phyloP scores from a whole-genome alignment of 352 stramenopile genomes.

The Globisporangium paroecandrum region DNA sequence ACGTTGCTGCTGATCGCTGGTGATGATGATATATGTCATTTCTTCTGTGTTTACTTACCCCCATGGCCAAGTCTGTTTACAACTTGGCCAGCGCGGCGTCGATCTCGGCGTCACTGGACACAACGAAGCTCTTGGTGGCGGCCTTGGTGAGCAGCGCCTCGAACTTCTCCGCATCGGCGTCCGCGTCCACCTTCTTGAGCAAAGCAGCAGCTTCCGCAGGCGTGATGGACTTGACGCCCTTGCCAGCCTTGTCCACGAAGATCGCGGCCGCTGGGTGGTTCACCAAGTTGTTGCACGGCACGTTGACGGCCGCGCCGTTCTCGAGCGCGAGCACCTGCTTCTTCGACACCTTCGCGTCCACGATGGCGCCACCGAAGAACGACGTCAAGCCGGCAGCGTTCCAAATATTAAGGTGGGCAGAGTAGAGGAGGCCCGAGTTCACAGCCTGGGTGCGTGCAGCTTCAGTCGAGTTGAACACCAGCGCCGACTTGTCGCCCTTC shows the following conservation, averaged over 20 bases:
- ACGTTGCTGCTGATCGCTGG: not conserved
- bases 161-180: constrained; percentile 57
- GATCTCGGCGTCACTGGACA: constrained; percentile 58
- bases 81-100: constrained; percentile 55
- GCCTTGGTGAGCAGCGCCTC: constrained; percentile 57
- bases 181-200: constrained; percentile 49
- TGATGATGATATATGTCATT: constrained; percentile 5
- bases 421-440: constrained; percentile 62
- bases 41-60: constrained; percentile 6
- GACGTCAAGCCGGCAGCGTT: constrained; percentile 62
- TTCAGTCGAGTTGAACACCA: constrained; percentile 66
- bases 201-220: constrained; percentile 38
- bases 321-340: constrained; percentile 55
- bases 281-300: constrained; percentile 80
- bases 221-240: constrained; percentile 66
- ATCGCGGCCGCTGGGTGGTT: constrained; percentile 55
- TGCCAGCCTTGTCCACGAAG: constrained; percentile 57
- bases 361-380: constrained; percentile 64
- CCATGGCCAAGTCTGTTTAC: constrained; percentile 28
- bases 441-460: constrained; percentile 54
- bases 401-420: constrained; percentile 71
- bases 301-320: constrained; percentile 50
- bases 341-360: constrained; percentile 52
- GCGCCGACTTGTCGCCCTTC: constrained; percentile 58
- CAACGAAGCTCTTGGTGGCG: constrained; percentile 64